Percentiles rank a stretch among this genome's conserved stretches.
phyloP scores from a whole-genome alignment of 2,329 filamentous ascomycete genomes.

The Xylariales sp. region DNA sequence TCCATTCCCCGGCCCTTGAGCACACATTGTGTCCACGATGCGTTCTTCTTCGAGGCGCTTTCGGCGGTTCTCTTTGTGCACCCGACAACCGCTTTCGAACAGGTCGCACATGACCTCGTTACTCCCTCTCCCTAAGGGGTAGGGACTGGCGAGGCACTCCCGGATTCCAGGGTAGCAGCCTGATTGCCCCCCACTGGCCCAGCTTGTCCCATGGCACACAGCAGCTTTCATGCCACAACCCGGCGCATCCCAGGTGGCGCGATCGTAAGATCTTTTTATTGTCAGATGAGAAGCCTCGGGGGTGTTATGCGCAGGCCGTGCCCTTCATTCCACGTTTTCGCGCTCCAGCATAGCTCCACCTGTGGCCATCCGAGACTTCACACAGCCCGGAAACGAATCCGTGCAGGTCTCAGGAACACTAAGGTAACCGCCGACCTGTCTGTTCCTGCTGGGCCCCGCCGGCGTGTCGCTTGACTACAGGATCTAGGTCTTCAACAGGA shows the following conservation, averaged over 20 bases:
- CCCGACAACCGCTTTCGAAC: conserved; percentile 22
- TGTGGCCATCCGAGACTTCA: conserved; percentile 33
- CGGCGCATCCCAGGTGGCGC: conserved; percentile 15
- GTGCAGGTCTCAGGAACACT: conserved; percentile 31
- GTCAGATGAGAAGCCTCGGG: conserved; percentile 8
- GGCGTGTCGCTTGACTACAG: conserved; percentile 42
- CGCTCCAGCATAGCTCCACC: conserved; percentile 28
- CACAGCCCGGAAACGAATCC: conserved; percentile 24
- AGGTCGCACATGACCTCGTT: conserved; percentile 26
- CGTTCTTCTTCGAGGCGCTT: conserved; percentile 7
- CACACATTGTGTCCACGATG: conserved; percentile 16
- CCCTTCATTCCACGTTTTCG: conserved; percentile 37
- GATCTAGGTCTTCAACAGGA: conserved; percentile 45
- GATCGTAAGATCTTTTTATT: conserved; percentile 36
- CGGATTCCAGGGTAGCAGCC: conserved; percentile 19
- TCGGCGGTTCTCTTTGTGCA: conserved; percentile 32
- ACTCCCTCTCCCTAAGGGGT: conserved; percentile 25
- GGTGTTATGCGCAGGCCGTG: conserved; percentile 27
- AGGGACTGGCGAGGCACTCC: conserved; percentile 33
- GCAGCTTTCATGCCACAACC: conserved; percentile 22
- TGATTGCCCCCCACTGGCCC: conserved; percentile 26
- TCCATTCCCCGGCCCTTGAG: not conserved
- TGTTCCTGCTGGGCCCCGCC: conserved; percentile 42
- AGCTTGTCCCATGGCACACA: conserved; percentile 29
- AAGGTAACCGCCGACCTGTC: conserved; percentile 24